Conservation (phyloP, 2,329 filamentous ascomycete species). For the Chrysoporthe puriensis region DNA sequence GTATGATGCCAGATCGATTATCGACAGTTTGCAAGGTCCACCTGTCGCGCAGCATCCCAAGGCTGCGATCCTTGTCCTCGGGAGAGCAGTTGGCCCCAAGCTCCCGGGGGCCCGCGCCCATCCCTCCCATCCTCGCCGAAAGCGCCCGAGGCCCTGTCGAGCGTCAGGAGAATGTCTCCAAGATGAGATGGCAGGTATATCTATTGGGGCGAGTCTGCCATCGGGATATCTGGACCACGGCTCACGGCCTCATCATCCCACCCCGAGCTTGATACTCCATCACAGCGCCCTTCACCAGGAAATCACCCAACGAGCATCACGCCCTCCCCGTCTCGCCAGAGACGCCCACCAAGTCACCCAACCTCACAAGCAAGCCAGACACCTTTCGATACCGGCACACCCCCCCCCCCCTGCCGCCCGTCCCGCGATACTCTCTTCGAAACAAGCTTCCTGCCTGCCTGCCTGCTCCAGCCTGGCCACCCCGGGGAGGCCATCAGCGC, state of each 20-base stretch:
- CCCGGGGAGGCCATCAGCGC: neutral
- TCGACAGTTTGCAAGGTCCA: conserved; percentile 30
- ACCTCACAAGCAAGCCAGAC: conserved; percentile 6
- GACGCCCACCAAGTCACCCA: conserved; percentile 9
- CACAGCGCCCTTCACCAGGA: conserved; percentile 1
- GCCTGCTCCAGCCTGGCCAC: neutral
- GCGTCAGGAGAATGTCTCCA: conserved; percentile 9
- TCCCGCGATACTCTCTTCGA: neutral
- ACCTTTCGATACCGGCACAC: conserved; percentile 22
- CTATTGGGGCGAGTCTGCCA: conserved; percentile 28
- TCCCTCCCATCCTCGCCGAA: conserved; percentile 21
- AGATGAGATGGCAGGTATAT: conserved; percentile 23
- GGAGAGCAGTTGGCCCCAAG: conserved; percentile 7
- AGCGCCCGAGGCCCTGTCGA: conserved; percentile 20
- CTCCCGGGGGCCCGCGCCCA: conserved; percentile 4
- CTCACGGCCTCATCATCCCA: conserved; percentile 27
- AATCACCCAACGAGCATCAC: conserved; percentile 20
- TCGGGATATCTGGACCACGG: conserved; percentile 4
- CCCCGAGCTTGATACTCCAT: conserved; percentile 12
- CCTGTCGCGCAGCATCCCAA: conserved; percentile 26
- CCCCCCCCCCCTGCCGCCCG: conserved; percentile 7
- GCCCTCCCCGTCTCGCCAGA: conserved; percentile 14
- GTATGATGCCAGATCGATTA: conserved; percentile 28
- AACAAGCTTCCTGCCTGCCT: conserved; percentile 6
- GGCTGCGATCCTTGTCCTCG: conserved; percentile 12